Conservation (phyloP, 108 stramenopile species). For the Skeletonema grethae region DNA sequence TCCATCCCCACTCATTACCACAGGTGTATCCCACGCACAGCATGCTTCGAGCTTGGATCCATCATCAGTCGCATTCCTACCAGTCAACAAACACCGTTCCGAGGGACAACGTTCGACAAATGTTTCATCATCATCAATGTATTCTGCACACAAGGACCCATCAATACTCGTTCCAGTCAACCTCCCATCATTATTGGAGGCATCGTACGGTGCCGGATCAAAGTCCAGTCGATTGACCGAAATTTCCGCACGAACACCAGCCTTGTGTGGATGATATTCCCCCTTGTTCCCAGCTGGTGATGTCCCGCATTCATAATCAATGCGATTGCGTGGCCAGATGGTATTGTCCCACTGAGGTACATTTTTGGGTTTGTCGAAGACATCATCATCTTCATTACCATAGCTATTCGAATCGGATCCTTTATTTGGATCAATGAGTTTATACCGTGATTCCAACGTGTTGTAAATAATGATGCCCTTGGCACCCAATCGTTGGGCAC, state of each 20-base stretch:
- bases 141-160: constrained; percentile 61
- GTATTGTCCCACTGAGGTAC: constrained; percentile 29
- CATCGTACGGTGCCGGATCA: constrained; percentile 60
- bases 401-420: constrained; percentile 13
- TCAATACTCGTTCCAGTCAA: constrained; percentile 55
- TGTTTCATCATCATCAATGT: constrained; percentile 6
- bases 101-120: constrained; percentile 58
- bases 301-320: constrained; percentile 82
- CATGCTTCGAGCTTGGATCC: constrained; percentile 59
- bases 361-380: constrained; percentile 8
- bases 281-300: neutral
- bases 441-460: constrained; percentile 62
- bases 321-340: constrained; percentile 29
- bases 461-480: constrained; percentile 64
- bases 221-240: constrained; percentile 48
- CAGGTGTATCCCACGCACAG: constrained; percentile 87
- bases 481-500: constrained; percentile 69
- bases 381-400: neutral
- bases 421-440: constrained; percentile 13
- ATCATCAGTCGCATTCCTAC: constrained; percentile 32
- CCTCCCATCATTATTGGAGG: constrained; percentile 52
- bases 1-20: constrained; percentile 44
- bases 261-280: neutral
- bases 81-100: constrained; percentile 76
- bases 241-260: constrained; percentile 49